Evolutionary conservation across 441 rosid genomes (phyloP), one percentile per base, ranked within the genome.

Genomic region (Jatropha multifida): DNA sequence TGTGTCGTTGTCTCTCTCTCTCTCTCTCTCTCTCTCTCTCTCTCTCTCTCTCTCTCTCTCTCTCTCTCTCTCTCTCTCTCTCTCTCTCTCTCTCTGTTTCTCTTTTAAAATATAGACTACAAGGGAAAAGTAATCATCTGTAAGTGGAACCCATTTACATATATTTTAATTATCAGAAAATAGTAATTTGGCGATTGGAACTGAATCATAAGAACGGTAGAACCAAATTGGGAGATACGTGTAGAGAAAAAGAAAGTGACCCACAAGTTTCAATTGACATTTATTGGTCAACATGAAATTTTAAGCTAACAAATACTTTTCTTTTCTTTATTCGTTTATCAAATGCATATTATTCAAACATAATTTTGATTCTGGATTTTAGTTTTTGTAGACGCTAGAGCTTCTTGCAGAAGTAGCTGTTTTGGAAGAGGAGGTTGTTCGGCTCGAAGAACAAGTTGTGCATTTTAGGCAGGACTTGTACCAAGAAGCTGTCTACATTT

Each of bases 321-420:
- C 48, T 44, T 44, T 44, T 44, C 48, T 6, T 44, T 44, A 56
- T 68, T 67, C 48, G n/a, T 41, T 63, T 11, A 17, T 11, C 1
- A 27, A 61, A 14, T 67, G 46, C 18, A 32, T 41, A 6, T 46
- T 74, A 55, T 23, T 66, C n/a, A 18, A 77, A 20, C 41, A 32
- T 51, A 65, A 52, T 54, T 61, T 68, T 80, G 68, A 80, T 77
- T 75, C 54, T 70, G 68, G 38, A 41, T 76, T 79, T 75, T 83
- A 55, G 26, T 69, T 82, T 75, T 77, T 81, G 83, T 80, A 95
- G 98, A 88, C 90, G 14, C 79, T 88, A 76, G 93, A 92, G 88
- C 90, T 95, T 75, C 87, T 95, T 18, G 99, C 98, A 12, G 99
- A 95, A 87, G 97, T 93, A 65, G 99, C 98, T 52, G 94, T 95